Conservation (phyloP, 2,329 filamentous ascomycete species). For the Epichloe typhina region DNA sequence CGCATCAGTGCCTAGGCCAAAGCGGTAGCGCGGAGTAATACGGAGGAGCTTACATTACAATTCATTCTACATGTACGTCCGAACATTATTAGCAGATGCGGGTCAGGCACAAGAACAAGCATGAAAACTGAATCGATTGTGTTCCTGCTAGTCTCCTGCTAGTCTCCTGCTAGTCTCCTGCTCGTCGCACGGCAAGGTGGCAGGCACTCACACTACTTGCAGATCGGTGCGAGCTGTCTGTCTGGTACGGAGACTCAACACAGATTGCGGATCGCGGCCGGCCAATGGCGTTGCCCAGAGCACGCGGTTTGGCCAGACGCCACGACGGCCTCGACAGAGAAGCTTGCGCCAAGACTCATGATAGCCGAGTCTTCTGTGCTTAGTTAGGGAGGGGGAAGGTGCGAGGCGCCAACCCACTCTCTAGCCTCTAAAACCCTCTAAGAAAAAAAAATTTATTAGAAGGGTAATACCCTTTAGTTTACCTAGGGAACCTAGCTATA, state of each 20-base stretch:
- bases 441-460: too few species aligned
- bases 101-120: neutral
- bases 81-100: neutral
- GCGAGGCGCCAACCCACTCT: too few species aligned
- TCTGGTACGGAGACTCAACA: neutral
- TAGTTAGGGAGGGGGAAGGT: too few species aligned
- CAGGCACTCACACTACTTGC: neutral
- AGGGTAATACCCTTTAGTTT: too few species aligned
- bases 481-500: too few species aligned
- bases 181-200: neutral
- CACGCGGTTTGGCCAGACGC: neutral
- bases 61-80: too few species aligned
- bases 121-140: neutral
- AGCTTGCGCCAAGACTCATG: too few species aligned
- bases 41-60: neutral
- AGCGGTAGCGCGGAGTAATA: neutral
- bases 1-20: neutral
- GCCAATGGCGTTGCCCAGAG: conserved; percentile 1
- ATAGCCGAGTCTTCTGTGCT: too few species aligned
- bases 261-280: neutral
- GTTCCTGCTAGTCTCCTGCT: neutral
- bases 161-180: too few species aligned
- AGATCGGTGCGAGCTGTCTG: neutral
- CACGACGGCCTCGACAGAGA: neutral
- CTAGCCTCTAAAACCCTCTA: too few species aligned